Conservation (phyloP, 169 alveolate species). For the Plasmodium vivax region DNA sequence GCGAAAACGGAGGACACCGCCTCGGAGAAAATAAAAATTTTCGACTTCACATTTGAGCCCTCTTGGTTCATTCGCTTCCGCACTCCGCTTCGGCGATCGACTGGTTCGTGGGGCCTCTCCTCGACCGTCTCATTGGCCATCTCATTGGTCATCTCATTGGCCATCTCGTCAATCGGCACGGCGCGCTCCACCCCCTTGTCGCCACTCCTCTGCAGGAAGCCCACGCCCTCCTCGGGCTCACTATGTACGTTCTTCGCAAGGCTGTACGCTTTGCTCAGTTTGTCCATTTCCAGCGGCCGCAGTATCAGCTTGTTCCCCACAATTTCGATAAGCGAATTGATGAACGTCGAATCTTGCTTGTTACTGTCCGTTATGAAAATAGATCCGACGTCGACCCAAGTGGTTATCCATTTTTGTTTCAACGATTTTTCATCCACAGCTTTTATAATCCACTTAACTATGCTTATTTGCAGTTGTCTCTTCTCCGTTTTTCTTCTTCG, state of each 20-base stretch:
- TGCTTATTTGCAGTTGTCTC: constrained; percentile 59
- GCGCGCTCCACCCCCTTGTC: neutral
- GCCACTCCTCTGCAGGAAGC: neutral
- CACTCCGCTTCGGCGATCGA: neutral
- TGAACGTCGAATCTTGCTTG: constrained; percentile 22
- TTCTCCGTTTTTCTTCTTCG: constrained; percentile 2
- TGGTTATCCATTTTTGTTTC: constrained; percentile 69
- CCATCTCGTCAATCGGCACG: neutral
- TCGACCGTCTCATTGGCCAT: neutral
- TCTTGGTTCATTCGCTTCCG: neutral
- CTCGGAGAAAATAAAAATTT: constrained; percentile 68
- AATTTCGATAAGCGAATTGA: constrained; percentile 63
- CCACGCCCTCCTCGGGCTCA: neutral
- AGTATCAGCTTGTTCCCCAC: constrained; percentile 48
- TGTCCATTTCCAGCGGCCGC: constrained; percentile 30
- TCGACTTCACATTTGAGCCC: constrained; percentile 38
- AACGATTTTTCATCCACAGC: constrained; percentile 60
- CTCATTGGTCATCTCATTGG: neutral
- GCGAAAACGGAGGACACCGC: constrained; percentile 65
- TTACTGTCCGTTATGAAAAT: constrained; percentile 49
- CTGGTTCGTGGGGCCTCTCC: neutral
- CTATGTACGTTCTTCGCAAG: constrained; percentile 9
- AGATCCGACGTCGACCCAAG: constrained; percentile 74
- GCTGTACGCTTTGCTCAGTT: constrained; percentile 28
- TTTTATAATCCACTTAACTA: constrained; percentile 65